These are phyloP conservation scores for Funneliformis caledonium DNA, from an alignment of 371 early-diverging fungal species.

Conservation along the genomic window DNA sequence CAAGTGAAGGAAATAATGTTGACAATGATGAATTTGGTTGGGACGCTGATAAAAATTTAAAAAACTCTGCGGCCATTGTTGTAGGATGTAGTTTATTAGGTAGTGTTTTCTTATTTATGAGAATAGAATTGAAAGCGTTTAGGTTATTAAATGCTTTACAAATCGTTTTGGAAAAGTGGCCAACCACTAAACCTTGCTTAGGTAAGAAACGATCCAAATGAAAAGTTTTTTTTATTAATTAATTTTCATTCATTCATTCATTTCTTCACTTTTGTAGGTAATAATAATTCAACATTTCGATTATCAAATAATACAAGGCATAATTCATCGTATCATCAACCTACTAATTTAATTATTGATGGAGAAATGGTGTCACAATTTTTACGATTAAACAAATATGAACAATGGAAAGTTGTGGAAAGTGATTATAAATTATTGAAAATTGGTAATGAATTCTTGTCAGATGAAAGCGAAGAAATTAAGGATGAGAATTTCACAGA, in stretches of 20 bases:
- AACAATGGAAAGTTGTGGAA: slow-evolving; percentile 15
- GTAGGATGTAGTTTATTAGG: slow-evolving; percentile 25
- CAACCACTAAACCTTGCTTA: slow-evolving; percentile 21
- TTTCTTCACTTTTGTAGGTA: not conserved
- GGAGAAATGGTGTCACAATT: slow-evolving; percentile 36
- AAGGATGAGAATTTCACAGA: not conserved
- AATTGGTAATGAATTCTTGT: not conserved
- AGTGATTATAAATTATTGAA: not conserved
- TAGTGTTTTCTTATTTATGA: slow-evolving; percentile 18
- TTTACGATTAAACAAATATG: not conserved
- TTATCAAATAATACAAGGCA: not conserved
- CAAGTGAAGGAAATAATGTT: not conserved
- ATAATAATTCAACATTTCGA: slow-evolving; percentile 1
- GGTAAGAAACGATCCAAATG: not conserved
- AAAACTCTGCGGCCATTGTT: not conserved
- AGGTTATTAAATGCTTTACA: slow-evolving; percentile 18
- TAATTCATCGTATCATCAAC: not conserved
- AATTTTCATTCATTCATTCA: not conserved
- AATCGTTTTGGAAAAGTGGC: slow-evolving; percentile 26
- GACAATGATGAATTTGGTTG: not conserved
- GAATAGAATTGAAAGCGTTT: slow-evolving; percentile 18
- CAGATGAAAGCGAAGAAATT: not conserved
- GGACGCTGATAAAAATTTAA: slow-evolving; percentile 7
- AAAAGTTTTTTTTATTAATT: not conserved
- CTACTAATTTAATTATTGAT: slow-evolving; percentile 9